Evolutionary conservation across 306 rosid genomes (phyloP), one percentile per base, ranked within the genome.

Genomic region (Lupinus albus): DNA sequence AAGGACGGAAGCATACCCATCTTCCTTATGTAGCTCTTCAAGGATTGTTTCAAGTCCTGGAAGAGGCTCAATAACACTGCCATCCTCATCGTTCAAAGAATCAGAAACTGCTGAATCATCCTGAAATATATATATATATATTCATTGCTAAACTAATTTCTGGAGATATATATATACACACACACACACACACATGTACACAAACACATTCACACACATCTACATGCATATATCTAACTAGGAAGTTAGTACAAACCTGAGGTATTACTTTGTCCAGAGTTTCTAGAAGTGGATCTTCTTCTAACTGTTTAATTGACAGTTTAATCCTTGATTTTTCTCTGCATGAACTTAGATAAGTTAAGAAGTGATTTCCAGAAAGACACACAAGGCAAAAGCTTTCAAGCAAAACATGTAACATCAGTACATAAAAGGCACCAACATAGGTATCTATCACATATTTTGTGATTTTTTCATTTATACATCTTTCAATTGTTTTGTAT

Each of bases 211-310:
- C 12, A 16, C 25, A 20, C 12, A 16, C 25, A 20, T 11, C 25
- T 20, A 20, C 25, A 20, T 20, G 25, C 25, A 20, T 20, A 20
- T 20, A 20, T 20, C 1, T 20, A 20, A 20, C 25, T 20, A 20
- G 25, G 25, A 20, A 50, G 55, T 18, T 6, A 14, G 32, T 63
- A 84, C 91, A 66, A 71, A 93, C 98, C 97, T 89, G 94, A 51
- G 88, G 91, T 78, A 93, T 93, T 57, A 93, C 98, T 84, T 93
- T 86, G 71, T 93, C 98, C 79, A 93, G 76, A 6, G 98, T 93
- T 83, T 89, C 96, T 60, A 89, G 86, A 51, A 92, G 96, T 21
- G 98, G 98, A 80, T 92, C 97, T 79, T 87, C 98, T 80, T 92
- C 97, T 68, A 92, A 82, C 81, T 88, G 96, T 78, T 77, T 92